Conservation (phyloP, 1,284 basidiomycete species). For the Microbotryum saponariae region DNA sequence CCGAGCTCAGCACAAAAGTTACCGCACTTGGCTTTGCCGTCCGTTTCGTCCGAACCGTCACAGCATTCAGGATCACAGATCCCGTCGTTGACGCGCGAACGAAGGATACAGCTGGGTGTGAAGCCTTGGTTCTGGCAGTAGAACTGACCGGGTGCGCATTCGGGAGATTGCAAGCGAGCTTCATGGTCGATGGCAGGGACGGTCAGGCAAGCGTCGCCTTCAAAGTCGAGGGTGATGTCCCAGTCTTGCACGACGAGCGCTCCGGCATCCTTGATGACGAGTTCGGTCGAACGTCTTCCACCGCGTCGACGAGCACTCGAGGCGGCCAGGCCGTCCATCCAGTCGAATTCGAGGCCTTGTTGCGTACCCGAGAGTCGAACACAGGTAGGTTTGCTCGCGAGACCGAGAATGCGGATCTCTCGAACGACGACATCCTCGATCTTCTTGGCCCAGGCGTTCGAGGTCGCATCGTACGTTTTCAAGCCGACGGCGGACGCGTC, state of each 20-base stretch:
- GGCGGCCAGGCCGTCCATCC: slow-evolving; percentile 32
- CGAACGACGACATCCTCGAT: slow-evolving; percentile 66
- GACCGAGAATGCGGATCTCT: slow-evolving; percentile 67
- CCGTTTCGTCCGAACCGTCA: slow-evolving; percentile 88
- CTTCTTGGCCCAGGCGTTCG: slow-evolving; percentile 61
- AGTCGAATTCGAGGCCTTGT: slow-evolving; percentile 33
- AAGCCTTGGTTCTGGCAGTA: slow-evolving; percentile 86
- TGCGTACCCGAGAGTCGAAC: slow-evolving; percentile 22
- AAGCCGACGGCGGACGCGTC: slow-evolving; percentile 45
- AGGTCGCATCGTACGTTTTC: slow-evolving; percentile 38
- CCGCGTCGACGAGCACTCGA: slow-evolving; percentile 24
- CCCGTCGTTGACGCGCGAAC: slow-evolving; percentile 85
- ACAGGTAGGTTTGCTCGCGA: slow-evolving; percentile 52
- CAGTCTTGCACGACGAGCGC: slow-evolving; percentile 29
- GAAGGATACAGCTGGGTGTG: slow-evolving; percentile 66
- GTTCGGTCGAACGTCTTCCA: slow-evolving; percentile 13
- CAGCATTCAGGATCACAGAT: slow-evolving; percentile 92
- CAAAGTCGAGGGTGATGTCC: slow-evolving; percentile 29
- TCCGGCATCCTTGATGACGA: slow-evolving; percentile 29
- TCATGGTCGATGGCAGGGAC: slow-evolving; percentile 21
- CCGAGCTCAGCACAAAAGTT: slow-evolving; percentile 73
- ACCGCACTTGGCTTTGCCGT: slow-evolving; percentile 59
- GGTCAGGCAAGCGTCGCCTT: slow-evolving; percentile 8
- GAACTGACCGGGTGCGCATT: slow-evolving; percentile 47
- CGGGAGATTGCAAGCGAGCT: slow-evolving; percentile 24